These are phyloP conservation scores for Syzygium grande DNA, from an alignment of 345 rosid genomes.

Conservation along the genomic window DNA sequence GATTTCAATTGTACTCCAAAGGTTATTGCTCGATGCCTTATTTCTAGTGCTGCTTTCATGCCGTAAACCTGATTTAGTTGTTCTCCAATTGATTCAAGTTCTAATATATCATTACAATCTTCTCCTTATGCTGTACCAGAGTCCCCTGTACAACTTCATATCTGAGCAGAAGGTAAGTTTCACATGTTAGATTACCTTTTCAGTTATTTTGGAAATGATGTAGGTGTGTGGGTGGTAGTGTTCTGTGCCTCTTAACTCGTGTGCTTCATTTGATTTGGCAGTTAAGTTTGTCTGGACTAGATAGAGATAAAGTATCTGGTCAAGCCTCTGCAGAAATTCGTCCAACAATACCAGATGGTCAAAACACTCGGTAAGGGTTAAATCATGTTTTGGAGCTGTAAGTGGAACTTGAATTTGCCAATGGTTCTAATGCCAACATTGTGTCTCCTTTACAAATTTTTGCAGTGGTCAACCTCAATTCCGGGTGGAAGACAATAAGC, in stretches of 20 bases:
- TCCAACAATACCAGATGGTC: constrained; percentile 18
- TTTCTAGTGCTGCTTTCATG: neutral
- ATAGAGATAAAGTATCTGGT: constrained; percentile 85
- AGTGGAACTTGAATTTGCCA: neutral
- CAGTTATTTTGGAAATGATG: neutral
- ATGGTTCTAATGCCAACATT: neutral
- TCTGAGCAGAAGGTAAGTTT: constrained; percentile 65
- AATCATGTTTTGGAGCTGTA: neutral
- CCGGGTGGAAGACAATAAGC: neutral
- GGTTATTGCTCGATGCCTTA: constrained; percentile 28
- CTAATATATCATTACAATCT: neutral
- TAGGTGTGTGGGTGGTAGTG: neutral
- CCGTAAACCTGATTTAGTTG: neutral
- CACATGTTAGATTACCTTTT: neutral
- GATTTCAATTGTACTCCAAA: constrained; percentile 94
- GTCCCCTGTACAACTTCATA: constrained; percentile 86
- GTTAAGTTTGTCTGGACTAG: constrained; percentile 65
- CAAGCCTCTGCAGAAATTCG: constrained; percentile 68
- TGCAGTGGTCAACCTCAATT: constrained; percentile 31
- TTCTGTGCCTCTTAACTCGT: neutral
- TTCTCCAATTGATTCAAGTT: neutral
- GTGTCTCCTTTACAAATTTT: constrained; percentile 1
- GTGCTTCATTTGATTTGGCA: constrained; percentile 14
- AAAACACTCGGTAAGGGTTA: constrained; percentile 27
- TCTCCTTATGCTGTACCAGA: constrained; percentile 38